Base-by-base conservation (phyloP, 148 eudicot species). In the Mesembryanthemum crystallinum region DNA sequence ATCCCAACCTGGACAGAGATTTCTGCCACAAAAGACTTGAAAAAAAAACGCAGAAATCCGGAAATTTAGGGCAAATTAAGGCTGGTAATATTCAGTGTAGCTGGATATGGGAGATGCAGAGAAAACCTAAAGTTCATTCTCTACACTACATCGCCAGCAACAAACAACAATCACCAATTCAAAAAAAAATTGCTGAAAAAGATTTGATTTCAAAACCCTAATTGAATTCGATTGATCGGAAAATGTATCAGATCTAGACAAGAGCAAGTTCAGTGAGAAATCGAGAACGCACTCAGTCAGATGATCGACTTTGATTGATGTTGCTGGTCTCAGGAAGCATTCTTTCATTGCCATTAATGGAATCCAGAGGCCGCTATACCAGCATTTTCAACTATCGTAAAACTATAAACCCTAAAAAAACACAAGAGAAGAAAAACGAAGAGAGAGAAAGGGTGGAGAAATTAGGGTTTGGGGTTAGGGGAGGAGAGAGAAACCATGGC, bases 251-350 rank as follows among this genome's bases (percentile, higher is more conserved):
- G 73, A 61, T 70, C 67, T 49, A 17, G 74, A 70, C 74, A 70
- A 32, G 63, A 54, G 69, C 59, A 14, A 20, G 35, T 49, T 62
- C 24, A 23, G 27, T 28, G 54, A 49, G 18, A 76, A 30, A n/a
- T 3, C 3, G 30, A 23, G 25, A 47, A 70, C 27, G n/a, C 66
- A 57, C 62, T 64, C 47, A 7, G 63, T 70, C 52, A 77, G 75
- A 60, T 58, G 52, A 62, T 61, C 30, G 62, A 55, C 60, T 4
- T 12, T 27, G 47, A 45, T 68, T 21, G 33, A 70, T 77, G 14
- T 77, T 5, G 80, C 80, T 77, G 80, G 75, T 77, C 80, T 77
- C 80, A 77, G 80, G 80, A 77, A 77, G 80, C 55, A 61, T 28
- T 49, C 24, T 76, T 21, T 76, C 79, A 76, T 76, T 59, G 9